Evolutionary conservation across 176 grass and related monocot genomes (phyloP), one percentile per base, ranked within the genome.

Genomic region (Dactylis glomerata): DNA sequence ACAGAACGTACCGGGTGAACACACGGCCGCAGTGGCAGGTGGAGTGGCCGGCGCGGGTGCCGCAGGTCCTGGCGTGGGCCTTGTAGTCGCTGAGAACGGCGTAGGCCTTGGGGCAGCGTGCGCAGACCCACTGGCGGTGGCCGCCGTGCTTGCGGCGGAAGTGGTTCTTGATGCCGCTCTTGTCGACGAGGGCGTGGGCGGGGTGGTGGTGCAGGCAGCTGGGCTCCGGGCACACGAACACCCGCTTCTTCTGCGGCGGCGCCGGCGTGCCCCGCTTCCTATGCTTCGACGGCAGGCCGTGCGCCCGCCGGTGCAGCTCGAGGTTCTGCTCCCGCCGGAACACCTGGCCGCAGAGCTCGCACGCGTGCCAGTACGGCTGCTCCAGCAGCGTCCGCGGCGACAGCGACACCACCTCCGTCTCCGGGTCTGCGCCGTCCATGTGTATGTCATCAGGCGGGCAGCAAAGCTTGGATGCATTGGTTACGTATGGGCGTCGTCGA

Each of bases 291-390:
- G 96, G 96, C 76, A 98, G 87, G 89, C 90, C 92, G 83, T 98
- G 96, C 54, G 89, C 73, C 86, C 93, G 87, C 71, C 93, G 93
- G 89, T 98, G 96, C 87, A 98, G 89, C 92, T 89, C 89, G 59
- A 98, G 91, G 87, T 98, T 95, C 91, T 93, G 84, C 86, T 92
- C 96, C 14, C 96, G 87, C 83, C 90, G 96, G 83, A 98, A 98
- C 63, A 83, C 91, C 80, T 92, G 91, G 75, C 93, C 87, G 93
- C 96, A 98, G 87, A 98, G 89, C 81, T 98, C 96, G 76, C 96
- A 98, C 58, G 88, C 89, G 79, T 93, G 90, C 44, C 89, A 70
- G 85, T 88, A 89, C 2, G 96, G 90, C 73, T 6, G 12, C 11
- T 95, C 96, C 77, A 98, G 85, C 74, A 98, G 85, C 76, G 96